These are phyloP conservation scores for Termitomyces bulborhizus DNA, from an alignment of 768 basidiomycete genomes.

Conservation along the genomic window DNA sequence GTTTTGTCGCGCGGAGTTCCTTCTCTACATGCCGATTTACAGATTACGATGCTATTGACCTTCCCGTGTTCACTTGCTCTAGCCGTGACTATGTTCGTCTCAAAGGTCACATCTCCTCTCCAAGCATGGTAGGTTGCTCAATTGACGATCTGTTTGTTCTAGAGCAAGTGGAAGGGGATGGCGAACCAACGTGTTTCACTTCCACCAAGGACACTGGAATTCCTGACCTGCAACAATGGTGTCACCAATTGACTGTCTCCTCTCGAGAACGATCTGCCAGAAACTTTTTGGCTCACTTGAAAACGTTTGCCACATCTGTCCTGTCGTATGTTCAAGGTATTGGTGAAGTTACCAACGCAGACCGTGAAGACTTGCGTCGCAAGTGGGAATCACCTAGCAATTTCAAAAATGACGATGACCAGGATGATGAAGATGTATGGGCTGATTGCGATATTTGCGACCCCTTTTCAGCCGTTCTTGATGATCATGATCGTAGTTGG, in stretches of 20 bases:
- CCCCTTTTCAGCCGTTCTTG: conserved; percentile 28
- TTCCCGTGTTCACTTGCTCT: conserved; percentile 59
- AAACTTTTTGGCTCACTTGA: conserved; percentile 41
- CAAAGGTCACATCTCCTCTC: conserved; percentile 28
- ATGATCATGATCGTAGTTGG: conserved; percentile 17
- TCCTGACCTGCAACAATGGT: conserved; percentile 53
- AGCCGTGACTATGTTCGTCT: conserved; percentile 56
- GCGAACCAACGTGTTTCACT: conserved; percentile 49
- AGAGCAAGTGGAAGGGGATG: conserved; percentile 59
- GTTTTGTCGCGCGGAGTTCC: background rate
- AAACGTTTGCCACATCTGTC: conserved; percentile 41
- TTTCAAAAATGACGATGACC: conserved; percentile 17
- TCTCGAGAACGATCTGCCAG: conserved; percentile 42
- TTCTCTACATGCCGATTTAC: background rate
- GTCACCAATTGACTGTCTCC: conserved; percentile 44
- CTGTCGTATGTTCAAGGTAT: conserved; percentile 44
- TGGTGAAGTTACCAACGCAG: conserved; percentile 43
- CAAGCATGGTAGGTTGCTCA: background rate
- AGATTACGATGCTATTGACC: conserved; percentile 57
- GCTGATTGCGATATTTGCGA: conserved; percentile 14
- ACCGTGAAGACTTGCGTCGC: conserved; percentile 42
- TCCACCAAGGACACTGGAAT: conserved; percentile 48
- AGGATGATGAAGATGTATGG: conserved; percentile 13
- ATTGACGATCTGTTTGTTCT: background rate
- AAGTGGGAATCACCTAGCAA: conserved; percentile 48